These are phyloP conservation scores for Hyaloscypha bicolor DNA, from an alignment of 495 filamentous ascomycete genomes.

Conservation along the genomic window DNA sequence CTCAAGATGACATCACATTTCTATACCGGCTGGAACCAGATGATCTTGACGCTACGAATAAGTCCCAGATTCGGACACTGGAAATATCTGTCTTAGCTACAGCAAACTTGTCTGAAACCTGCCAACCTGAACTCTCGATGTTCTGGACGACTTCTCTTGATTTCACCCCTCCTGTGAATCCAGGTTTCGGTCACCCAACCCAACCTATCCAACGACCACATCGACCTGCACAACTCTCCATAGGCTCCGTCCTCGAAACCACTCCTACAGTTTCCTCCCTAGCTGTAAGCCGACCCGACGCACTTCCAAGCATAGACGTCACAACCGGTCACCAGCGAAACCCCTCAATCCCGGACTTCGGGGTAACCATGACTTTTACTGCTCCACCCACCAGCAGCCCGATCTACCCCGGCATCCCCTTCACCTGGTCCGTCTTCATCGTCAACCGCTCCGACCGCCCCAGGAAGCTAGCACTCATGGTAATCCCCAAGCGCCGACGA, in stretches of 20 bases:
- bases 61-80: conserved; percentile 46
- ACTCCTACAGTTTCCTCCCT: conserved; percentile 30
- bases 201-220: conserved; percentile 67
- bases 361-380: conserved; percentile 75
- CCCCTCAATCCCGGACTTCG: conserved; percentile 59
- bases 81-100: conserved; percentile 66
- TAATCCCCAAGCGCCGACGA: conserved; percentile 74
- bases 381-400: conserved; percentile 51
- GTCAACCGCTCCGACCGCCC: conserved; percentile 69
- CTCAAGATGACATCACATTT: conserved; percentile 83
- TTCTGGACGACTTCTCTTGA: conserved; percentile 82
- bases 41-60: conserved; percentile 54
- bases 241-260: conserved; percentile 47
- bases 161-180: conserved; percentile 70
- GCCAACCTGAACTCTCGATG: conserved; percentile 74
- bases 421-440: conserved; percentile 86
- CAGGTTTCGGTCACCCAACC: conserved; percentile 51
- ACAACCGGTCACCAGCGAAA: conserved; percentile 49
- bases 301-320: conserved; percentile 54
- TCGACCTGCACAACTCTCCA: conserved; percentile 63
- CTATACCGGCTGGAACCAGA: conserved; percentile 76
- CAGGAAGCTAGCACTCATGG: conserved; percentile 79
- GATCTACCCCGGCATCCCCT: conserved; percentile 72
- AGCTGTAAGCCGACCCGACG: conserved; percentile 52
- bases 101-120: conserved; percentile 63